phyloP scores from a whole-genome alignment of 192 early-diverging fungal species.

The Haplosporangium gracile region DNA sequence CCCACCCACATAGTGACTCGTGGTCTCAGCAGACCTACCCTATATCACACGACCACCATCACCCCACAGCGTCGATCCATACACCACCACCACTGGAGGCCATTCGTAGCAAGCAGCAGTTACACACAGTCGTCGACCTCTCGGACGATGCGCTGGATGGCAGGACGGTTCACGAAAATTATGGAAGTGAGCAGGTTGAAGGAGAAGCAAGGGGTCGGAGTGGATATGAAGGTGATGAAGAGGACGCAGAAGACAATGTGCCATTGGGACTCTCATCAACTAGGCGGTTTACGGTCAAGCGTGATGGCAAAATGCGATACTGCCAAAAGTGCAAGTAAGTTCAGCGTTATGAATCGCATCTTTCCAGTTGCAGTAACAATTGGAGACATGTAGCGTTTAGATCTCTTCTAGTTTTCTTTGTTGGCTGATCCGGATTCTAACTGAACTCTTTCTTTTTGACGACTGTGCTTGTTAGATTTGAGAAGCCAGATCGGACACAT shows the following conservation, averaged over 20 bases:
- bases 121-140: conserved; percentile 12
- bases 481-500: conserved; percentile 61
- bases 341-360: background rate
- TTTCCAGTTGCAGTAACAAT: background rate
- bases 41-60: conserved; percentile 3
- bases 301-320: conserved; percentile 58
- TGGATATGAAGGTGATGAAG: conserved; percentile 25
- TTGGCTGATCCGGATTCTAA: background rate
- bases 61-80: background rate
- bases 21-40: conserved; percentile 21
- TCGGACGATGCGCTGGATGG: conserved; percentile 18
- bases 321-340: conserved; percentile 61
- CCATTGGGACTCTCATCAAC: conserved; percentile 26
- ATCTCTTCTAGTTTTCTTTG: background rate
- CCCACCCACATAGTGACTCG: conserved; percentile 4
- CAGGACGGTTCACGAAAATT: conserved; percentile 7
- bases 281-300: conserved; percentile 54
- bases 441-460: background rate
- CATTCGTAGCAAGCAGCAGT: background rate
- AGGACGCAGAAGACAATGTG: conserved; percentile 16
- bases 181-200: background rate
- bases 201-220: background rate
- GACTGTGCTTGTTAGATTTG: conserved; percentile 16
- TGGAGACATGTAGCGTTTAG: no score
- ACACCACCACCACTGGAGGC: conserved; percentile 23